phyloP scores from a whole-genome alignment of 1,284 basidiomycete species.

The Tilletia setariae region DNA sequence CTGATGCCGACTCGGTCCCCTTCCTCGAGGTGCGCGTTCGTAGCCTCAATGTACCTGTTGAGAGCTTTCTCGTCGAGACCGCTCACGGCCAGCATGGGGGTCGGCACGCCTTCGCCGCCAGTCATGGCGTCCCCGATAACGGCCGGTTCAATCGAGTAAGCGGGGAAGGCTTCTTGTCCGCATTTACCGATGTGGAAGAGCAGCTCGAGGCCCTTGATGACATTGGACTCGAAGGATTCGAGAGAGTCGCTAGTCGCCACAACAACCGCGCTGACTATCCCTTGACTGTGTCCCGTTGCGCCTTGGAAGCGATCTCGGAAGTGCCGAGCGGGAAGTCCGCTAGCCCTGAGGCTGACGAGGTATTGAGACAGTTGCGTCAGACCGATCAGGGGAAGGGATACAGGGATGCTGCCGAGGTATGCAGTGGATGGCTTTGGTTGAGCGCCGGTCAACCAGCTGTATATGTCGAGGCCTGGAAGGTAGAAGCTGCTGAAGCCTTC shows the following conservation, averaged over 20 bases:
- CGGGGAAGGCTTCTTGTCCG: constrained; percentile 91
- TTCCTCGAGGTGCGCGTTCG: constrained; percentile 75
- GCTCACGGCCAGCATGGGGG: constrained; percentile 86
- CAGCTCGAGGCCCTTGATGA: constrained; percentile 79
- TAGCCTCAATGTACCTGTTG: constrained; percentile 77
- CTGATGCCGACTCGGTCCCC: constrained; percentile 76
- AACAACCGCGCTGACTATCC: constrained; percentile 85
- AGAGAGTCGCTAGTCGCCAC: constrained; percentile 74
- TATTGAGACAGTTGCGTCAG: constrained; percentile 93
- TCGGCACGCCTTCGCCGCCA: constrained; percentile 86
- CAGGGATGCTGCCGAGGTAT: constrained; percentile 92
- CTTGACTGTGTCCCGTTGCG: constrained; percentile 94
- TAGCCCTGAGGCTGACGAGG: constrained; percentile 72
- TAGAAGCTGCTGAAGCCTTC: constrained; percentile 67
- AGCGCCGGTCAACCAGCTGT: constrained; percentile 76
- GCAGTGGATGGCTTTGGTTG: constrained; percentile 69
- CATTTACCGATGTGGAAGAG: constrained; percentile 90
- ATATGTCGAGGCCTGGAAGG: constrained; percentile 74
- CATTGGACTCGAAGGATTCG: constrained; percentile 72
- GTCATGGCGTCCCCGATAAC: constrained; percentile 83
- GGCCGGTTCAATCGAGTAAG: constrained; percentile 80
- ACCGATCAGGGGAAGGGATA: constrained; percentile 92
- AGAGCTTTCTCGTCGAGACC: constrained; percentile 71
- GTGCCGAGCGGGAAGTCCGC: constrained; percentile 73
- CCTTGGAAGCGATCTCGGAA: constrained; percentile 74